A percentile compares a stretch with the other conserved stretches of the same genome.
Evolutionary conservation across 768 basidiomycete genomes (phyloP).

Genomic region (Trichaptum fuscoviolaceum): DNA sequence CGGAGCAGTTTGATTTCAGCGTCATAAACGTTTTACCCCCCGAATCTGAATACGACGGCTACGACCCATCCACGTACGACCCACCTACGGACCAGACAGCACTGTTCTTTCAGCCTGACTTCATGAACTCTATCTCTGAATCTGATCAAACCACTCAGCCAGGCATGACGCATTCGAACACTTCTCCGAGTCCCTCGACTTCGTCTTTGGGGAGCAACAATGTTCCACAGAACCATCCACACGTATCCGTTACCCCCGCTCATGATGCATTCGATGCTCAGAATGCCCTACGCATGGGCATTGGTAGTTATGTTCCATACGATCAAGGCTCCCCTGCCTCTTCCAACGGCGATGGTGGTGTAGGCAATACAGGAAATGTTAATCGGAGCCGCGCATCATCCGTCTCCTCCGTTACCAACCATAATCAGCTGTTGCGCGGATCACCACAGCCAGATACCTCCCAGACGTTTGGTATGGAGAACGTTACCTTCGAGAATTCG

Average conservation of each 20-base stretch:
- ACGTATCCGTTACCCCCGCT: conserved; percentile 34
- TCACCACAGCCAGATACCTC: conserved; percentile 54
- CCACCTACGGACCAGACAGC: conserved; percentile 37
- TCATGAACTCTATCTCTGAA: conserved; percentile 29
- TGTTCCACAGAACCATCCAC: conserved; percentile 11
- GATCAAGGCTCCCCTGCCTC: conserved; percentile 60
- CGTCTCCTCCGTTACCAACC: conserved; percentile 48
- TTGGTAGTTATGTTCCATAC: conserved; percentile 29
- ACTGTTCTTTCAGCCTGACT: conserved; percentile 53
- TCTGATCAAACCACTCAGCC: conserved; percentile 12
- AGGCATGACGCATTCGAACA: neutral
- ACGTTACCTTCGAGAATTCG: conserved; percentile 49
- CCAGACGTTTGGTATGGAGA: conserved; percentile 45
- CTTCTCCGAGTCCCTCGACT: conserved; percentile 3
- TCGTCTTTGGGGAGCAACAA: conserved; percentile 2
- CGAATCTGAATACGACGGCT: conserved; percentile 30
- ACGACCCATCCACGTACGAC: conserved; percentile 76
- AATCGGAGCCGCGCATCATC: conserved; percentile 61
- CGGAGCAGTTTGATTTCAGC: neutral
- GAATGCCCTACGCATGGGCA: neutral
- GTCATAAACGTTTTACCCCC: neutral
- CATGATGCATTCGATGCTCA: conserved; percentile 30
- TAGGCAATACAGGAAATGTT: conserved; percentile 35
- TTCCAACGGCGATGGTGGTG: conserved; percentile 40
- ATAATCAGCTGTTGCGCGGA: conserved; percentile 29